phyloP scores from a whole-genome alignment of 1,284 basidiomycete genomes.

The Sporisorium reilianum region DNA sequence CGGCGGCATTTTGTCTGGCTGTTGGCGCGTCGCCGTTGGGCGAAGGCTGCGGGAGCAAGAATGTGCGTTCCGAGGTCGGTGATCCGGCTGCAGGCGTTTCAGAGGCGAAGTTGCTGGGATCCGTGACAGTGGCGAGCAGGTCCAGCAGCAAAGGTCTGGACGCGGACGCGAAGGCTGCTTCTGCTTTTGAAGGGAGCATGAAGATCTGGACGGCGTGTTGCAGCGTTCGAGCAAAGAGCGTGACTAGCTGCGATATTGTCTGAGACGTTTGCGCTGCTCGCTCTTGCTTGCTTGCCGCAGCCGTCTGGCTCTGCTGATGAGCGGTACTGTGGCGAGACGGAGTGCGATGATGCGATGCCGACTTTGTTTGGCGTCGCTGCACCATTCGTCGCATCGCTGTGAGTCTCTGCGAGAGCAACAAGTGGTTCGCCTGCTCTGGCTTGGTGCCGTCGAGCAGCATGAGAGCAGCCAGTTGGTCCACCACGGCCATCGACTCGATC shows the following conservation, averaged over 20 bases:
- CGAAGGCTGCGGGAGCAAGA: conserved; percentile 12
- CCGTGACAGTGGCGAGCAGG: conserved; percentile 22
- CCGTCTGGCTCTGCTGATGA: not conserved
- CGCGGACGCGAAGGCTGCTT: not conserved
- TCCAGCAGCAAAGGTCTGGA: conserved; percentile 19
- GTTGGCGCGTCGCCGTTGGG: conserved; percentile 2
- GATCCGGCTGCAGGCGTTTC: conserved; percentile 9
- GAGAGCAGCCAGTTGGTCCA: conserved; percentile 46
- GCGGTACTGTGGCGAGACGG: not conserved
- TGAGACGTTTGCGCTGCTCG: conserved; percentile 26
- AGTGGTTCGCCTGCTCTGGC: conserved; percentile 28
- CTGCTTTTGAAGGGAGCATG: conserved; percentile 15
- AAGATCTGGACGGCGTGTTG: conserved; percentile 44
- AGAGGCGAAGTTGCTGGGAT: conserved; percentile 17
- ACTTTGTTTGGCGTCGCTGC: conserved; percentile 11
- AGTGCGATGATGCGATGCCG: conserved; percentile 8
- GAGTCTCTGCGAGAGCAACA: conserved; percentile 44
- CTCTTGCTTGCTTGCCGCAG: conserved; percentile 4
- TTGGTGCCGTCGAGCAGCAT: conserved; percentile 43
- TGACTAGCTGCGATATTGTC: conserved; percentile 30
- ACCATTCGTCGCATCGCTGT: conserved; percentile 30
- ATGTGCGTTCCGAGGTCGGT: conserved; percentile 20
- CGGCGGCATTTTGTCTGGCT: conserved; percentile 27
- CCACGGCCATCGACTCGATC: conserved; percentile 35
- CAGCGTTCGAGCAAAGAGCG: conserved; percentile 34